Evolutionary conservation across 208 protist species (phyloP), one percentile per base, ranked within the genome.

Genomic region (Leptomonas pyrrhocoris): DNA sequence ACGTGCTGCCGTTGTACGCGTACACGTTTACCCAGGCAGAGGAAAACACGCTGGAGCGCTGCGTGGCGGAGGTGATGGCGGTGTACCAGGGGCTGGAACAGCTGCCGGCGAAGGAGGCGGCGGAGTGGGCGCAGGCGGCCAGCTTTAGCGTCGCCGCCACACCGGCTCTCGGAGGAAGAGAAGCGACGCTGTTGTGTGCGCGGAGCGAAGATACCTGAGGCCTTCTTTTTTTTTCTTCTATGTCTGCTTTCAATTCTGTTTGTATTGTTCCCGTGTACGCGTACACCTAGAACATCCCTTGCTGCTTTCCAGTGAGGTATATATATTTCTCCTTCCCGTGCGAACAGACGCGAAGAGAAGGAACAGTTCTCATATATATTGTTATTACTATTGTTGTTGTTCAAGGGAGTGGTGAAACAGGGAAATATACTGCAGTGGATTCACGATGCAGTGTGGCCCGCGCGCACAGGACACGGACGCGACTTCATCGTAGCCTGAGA

Each of bases 41-140:
- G 53, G 84, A 86, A 72, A 69, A 73, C 16, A 62, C 78, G 34
- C 54, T 89, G 73, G 80, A 82, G 57, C 28, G 65, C 56, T 86
- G 77, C 61, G 61, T 89, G 23, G 70, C 81, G n/a, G 80, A 89
- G 69, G 73, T 81, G 18, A 85, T 89, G 77, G 54, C 50, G 21
- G 36, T 70, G 21, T 66, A 73, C 28, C 73, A 80, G 23, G 79
- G 73, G 1, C 43, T 79, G 40, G 68, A 72, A 59, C 62, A 64
- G 45, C 58, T 78, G 49, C 63, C 69, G 30, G 43, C 53, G 56
- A 66, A 40, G 46, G 72, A 77, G 48, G 63, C 72, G 13, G 72
- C 70, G 55, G 34, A 65, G 50, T 77, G 72, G 72, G 31, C 36
- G 19, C 49, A 16, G 63, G 51, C 51, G 5, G 50, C 51, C 8